Conservation (phyloP, 352 stramenopile species). For the Phytophthora colocasiae region DNA sequence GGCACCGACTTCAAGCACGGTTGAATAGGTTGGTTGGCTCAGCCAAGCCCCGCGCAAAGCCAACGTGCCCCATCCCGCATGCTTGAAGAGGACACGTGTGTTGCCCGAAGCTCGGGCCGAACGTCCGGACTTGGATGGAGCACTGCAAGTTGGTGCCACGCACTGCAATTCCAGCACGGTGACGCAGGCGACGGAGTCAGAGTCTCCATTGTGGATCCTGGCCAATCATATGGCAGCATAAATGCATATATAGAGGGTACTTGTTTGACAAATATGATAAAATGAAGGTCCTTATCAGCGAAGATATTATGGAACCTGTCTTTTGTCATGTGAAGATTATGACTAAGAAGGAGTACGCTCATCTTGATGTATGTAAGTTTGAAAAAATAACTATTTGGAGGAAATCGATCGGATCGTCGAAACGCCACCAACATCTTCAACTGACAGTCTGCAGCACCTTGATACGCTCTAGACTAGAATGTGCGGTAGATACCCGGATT, state of each 20-base stretch:
- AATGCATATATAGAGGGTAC: background rate
- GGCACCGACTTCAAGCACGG: constrained; percentile 26
- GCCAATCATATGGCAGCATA: constrained; percentile 12
- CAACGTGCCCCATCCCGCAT: constrained; percentile 4
- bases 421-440: background rate
- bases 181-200: constrained; percentile 19
- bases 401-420: constrained; percentile 1
- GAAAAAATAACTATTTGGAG: background rate
- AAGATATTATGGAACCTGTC: background rate
- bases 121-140: constrained; percentile 10
- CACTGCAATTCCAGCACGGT: constrained; percentile 12
- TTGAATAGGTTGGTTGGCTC: too few species aligned
- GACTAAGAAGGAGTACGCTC: too few species aligned
- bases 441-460: background rate
- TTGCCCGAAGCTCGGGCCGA: background rate
- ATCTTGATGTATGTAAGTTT: background rate
- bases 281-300: background rate
- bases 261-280: constrained; percentile 16
- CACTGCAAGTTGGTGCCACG: background rate
- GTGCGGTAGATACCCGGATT: background rate
- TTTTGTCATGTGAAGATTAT: too few species aligned
- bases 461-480: background rate
- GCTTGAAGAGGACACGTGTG: constrained; percentile 16
- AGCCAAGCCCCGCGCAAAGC: constrained; percentile 3
- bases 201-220: constrained; percentile 5